These are phyloP conservation scores for Coprinopsis strossmayeri DNA, from an alignment of 768 basidiomycete genomes.

Conservation along the genomic window DNA sequence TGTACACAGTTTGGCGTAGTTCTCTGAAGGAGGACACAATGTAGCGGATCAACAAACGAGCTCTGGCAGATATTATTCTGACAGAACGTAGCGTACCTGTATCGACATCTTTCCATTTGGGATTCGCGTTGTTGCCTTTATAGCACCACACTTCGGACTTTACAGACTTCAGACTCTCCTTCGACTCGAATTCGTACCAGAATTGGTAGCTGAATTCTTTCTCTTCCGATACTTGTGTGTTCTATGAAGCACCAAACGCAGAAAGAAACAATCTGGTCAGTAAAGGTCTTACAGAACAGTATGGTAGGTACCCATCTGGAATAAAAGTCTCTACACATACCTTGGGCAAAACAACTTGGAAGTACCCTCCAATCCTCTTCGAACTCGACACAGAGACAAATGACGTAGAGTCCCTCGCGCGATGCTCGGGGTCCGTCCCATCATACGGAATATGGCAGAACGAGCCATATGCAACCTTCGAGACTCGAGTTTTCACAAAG, in stretches of 20 bases:
- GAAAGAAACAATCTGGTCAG: too few species aligned
- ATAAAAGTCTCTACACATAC: too few species aligned
- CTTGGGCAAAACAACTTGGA: constrained; percentile 10
- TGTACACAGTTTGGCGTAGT: constrained; percentile 13
- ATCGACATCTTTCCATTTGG: constrained; percentile 14
- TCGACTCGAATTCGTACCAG: constrained; percentile 11
- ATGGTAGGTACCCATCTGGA: too few species aligned
- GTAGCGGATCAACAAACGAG: too few species aligned
- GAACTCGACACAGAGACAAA: constrained; percentile 3
- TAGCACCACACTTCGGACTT: constrained; percentile 15
- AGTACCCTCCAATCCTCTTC: constrained; percentile 7
- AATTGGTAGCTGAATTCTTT: constrained; percentile 17
- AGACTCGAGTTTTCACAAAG: constrained; percentile 9
- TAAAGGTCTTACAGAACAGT: too few species aligned
- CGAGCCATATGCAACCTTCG: constrained; percentile 15
- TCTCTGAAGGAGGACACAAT: not conserved
- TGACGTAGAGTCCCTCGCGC: not conserved
- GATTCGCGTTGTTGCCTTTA: constrained; percentile 10
- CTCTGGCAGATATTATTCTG: too few species aligned
- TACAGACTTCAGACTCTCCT: constrained; percentile 9
- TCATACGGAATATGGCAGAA: constrained; percentile 32
- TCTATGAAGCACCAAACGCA: constrained; percentile 7
- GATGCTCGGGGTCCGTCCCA: constrained; percentile 30
- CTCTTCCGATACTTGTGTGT: constrained; percentile 17
- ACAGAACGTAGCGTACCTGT: constrained; percentile 9